A percentile compares a stretch with the other conserved stretches of the same genome.
These are phyloP conservation scores for Gossypium gossypioides DNA, from an alignment of 441 rosid genomes.

Conservation along the genomic window DNA sequence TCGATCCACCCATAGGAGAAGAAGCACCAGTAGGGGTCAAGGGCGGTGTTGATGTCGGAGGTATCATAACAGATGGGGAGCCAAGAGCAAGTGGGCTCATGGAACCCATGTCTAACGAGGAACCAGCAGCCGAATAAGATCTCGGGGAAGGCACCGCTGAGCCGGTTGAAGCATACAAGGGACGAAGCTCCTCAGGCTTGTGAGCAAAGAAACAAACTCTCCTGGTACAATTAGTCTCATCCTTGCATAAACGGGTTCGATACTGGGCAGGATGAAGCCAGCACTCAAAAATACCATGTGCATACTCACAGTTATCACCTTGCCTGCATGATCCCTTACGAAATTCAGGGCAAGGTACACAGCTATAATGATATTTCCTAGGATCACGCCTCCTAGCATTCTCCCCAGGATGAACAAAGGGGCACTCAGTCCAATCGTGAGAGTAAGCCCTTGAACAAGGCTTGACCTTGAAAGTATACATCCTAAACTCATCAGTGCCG, in stretches of 20 bases:
- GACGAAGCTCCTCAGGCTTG: constrained; percentile 53
- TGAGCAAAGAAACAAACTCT: constrained; percentile 72
- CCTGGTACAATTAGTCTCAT: constrained; percentile 47
- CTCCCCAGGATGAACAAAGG: constrained; percentile 72
- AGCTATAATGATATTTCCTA: constrained; percentile 55
- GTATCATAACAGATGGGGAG: constrained; percentile 42
- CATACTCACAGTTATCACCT: constrained; percentile 61
- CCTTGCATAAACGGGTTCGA: constrained; percentile 60
- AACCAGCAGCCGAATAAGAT: constrained; percentile 44
- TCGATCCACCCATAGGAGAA: constrained; percentile 45
- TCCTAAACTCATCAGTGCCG: constrained; percentile 60
- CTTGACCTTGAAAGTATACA: constrained; percentile 62
- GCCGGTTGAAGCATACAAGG: constrained; percentile 65
- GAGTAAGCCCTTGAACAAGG: constrained; percentile 79
- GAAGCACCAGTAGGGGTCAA: constrained; percentile 48
- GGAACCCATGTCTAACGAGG: constrained; percentile 49
- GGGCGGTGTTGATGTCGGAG: constrained; percentile 49
- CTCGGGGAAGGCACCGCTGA: constrained; percentile 74
- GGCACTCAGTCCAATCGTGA: constrained; percentile 76
- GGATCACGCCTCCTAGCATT: constrained; percentile 76
- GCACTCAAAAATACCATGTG: constrained; percentile 68
- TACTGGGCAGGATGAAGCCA: constrained; percentile 84
- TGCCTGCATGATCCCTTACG: constrained; percentile 59
- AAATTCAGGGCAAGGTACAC: constrained; percentile 70
- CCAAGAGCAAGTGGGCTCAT: constrained; percentile 54